Evolutionary conservation across 176 grass and related monocot species (phyloP).

Genomic region (Cymbopogon citratus): DNA sequence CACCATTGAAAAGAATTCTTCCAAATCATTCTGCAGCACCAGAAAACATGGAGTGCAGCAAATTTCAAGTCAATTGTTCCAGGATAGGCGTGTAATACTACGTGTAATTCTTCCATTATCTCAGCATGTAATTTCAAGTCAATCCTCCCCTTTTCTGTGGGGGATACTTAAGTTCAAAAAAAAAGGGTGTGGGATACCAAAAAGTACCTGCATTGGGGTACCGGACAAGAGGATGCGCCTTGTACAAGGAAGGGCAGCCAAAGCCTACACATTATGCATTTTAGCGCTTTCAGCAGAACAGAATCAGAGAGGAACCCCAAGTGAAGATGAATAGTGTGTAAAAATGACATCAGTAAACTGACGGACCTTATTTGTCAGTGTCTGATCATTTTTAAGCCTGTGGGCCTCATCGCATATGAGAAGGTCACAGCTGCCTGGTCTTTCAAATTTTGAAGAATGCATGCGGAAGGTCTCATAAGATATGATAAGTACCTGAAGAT

Average conservation of each 20-base stretch:
- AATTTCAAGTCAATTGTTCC: not conserved
- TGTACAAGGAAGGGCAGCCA: slow-evolving; percentile 92
- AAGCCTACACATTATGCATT: slow-evolving; percentile 43
- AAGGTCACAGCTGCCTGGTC: slow-evolving; percentile 73
- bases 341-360: slow-evolving; percentile 17
- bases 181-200: not conserved
- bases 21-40: slow-evolving; percentile 84
- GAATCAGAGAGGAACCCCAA: slow-evolving; percentile 7
- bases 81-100: not conserved
- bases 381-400: slow-evolving; percentile 96
- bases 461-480: slow-evolving; percentile 98
- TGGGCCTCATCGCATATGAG: slow-evolving; percentile 98
- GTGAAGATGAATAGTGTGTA: not conserved
- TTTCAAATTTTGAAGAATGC: slow-evolving; percentile 97
- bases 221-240: slow-evolving; percentile 82
- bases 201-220: slow-evolving; percentile 91
- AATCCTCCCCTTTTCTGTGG: not conserved
- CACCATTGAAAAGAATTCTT: slow-evolving; percentile 97
- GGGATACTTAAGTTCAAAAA: no score
- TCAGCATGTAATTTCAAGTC: no score
- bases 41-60: slow-evolving; percentile 3
- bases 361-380: slow-evolving; percentile 82
- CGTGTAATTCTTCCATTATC: no score
- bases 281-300: slow-evolving; percentile 15
- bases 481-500: slow-evolving; percentile 80